Conservation (phyloP, 371 early-diverging fungal species). For the Rhizopus delemar region DNA sequence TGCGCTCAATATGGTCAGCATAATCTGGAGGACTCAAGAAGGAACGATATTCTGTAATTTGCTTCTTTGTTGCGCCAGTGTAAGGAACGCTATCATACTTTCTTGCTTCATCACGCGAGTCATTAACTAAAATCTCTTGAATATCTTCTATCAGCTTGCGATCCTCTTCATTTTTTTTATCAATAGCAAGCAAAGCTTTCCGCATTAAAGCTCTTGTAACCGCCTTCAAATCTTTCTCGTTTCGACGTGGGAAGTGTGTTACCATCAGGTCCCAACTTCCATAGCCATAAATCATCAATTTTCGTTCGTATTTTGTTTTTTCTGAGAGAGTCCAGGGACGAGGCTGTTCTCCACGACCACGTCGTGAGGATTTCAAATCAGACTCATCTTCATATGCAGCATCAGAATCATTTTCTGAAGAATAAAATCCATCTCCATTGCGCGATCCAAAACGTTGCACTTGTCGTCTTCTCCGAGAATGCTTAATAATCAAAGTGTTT, state of each 20-base stretch:
- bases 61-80: slow-evolving; percentile 59
- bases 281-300: slow-evolving; percentile 82
- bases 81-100: slow-evolving; percentile 59
- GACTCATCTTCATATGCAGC: slow-evolving; percentile 45
- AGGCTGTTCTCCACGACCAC: slow-evolving; percentile 30
- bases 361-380: background rate
- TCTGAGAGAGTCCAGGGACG: slow-evolving; percentile 80
- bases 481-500: slow-evolving; percentile 64
- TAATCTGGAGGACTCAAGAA: slow-evolving; percentile 73
- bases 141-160: slow-evolving; percentile 47
- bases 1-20: slow-evolving; percentile 70
- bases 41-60: slow-evolving; percentile 62
- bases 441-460: slow-evolving; percentile 51
- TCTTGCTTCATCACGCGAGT: slow-evolving; percentile 37
- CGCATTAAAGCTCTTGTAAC: slow-evolving; percentile 49
- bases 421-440: slow-evolving; percentile 27
- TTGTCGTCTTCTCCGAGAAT: slow-evolving; percentile 66
- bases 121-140: slow-evolving; percentile 35
- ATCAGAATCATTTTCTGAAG: slow-evolving; percentile 36
- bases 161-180: slow-evolving; percentile 47
- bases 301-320: slow-evolving; percentile 76
- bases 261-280: slow-evolving; percentile 75
- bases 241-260: slow-evolving; percentile 57
- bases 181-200: slow-evolving; percentile 35
- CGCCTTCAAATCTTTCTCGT: slow-evolving; percentile 61